phyloP scores from a whole-genome alignment of 805 yeast genomes.

The Brettanomyces naardenensis region DNA sequence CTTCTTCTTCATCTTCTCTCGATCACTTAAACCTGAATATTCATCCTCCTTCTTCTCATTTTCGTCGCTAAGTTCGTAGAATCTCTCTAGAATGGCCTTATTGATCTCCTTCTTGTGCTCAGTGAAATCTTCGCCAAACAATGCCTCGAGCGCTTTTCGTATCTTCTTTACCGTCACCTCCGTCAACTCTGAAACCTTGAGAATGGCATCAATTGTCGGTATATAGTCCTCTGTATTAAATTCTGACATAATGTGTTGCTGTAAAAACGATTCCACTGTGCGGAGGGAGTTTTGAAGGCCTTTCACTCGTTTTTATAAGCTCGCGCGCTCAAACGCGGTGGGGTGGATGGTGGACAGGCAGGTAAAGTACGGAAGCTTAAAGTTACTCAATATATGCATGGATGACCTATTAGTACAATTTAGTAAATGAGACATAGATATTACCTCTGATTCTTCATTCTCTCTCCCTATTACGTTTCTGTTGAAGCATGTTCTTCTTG shows the following conservation, averaged over 20 bases:
- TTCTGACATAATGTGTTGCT: too few species aligned
- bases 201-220: constrained; percentile 67
- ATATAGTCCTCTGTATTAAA: constrained; percentile 26
- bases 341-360: too few species aligned
- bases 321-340: too few species aligned
- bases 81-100: constrained; percentile 51
- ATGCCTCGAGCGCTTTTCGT: constrained; percentile 62
- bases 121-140: constrained; percentile 49
- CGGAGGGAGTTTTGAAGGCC: too few species aligned
- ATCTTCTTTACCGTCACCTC: constrained; percentile 64
- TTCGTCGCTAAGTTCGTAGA: constrained; percentile 29
- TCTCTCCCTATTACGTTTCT: constrained; percentile 67
- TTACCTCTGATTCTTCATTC: too few species aligned
- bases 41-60: constrained; percentile 9
- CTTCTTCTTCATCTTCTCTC: constrained; percentile 9
- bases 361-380: too few species aligned
- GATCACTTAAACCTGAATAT: neutral
- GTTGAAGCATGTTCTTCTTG: constrained; percentile 79
- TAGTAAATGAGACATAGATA: too few species aligned
- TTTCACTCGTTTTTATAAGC: too few species aligned
- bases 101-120: constrained; percentile 47
- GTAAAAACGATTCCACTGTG: too few species aligned
- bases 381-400: too few species aligned
- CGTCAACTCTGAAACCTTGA: constrained; percentile 62
- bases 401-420: too few species aligned